phyloP scores from a whole-genome alignment of 331 rosid species.

The Quercus lobata region DNA sequence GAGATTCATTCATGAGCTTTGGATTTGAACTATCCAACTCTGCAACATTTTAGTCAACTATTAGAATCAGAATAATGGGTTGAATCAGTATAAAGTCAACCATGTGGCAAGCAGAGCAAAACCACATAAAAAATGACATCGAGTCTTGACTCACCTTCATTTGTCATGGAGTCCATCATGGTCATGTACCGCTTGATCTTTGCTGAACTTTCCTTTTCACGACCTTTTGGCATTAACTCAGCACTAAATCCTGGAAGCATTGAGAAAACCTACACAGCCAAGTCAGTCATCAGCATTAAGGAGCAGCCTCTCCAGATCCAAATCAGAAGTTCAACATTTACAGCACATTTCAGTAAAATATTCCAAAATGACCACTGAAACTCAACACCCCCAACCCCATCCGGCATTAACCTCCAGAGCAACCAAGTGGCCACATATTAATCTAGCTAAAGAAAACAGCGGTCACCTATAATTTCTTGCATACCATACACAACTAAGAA shows the following conservation, averaged over 20 bases:
- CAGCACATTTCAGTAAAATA: background rate
- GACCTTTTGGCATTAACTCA: constrained; percentile 76
- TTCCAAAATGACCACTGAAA: background rate
- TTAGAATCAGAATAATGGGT: background rate
- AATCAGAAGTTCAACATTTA: background rate
- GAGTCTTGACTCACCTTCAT: constrained; percentile 49
- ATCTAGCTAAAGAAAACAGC: background rate
- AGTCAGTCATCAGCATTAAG: background rate
- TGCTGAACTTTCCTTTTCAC: constrained; percentile 78
- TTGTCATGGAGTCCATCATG: constrained; percentile 88
- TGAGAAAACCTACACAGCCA: constrained; percentile 55
- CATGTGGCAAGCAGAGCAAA: background rate
- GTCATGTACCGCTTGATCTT: constrained; percentile 88
- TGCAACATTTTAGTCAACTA: constrained; percentile 25
- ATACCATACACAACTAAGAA: background rate
- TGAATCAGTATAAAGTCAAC: background rate
- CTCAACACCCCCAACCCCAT: too few species aligned
- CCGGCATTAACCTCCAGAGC: too few species aligned
- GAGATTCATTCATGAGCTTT: constrained; percentile 66
- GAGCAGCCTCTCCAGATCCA: background rate
- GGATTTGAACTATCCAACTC: constrained; percentile 81
- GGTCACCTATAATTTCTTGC: background rate
- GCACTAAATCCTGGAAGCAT: constrained; percentile 83
- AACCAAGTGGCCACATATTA: background rate
- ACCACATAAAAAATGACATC: background rate